Percentiles rank a stretch among this genome's conserved stretches.
phyloP scores from a whole-genome alignment of 257 asterid species.

The Solanum medicagineum region DNA sequence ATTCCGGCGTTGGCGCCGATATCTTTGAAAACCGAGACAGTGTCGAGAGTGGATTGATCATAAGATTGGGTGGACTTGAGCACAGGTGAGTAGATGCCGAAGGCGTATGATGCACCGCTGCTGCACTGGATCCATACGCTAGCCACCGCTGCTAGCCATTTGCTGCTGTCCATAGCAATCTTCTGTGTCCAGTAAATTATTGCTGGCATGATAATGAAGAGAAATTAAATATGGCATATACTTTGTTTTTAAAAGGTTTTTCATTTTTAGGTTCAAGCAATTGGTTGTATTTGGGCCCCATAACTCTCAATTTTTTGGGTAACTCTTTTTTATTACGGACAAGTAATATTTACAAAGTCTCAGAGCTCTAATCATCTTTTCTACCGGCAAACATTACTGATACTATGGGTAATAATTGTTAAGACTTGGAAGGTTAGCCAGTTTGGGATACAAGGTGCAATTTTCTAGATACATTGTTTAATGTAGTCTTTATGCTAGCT shows the following conservation, averaged over 20 bases:
- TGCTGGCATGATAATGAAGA: neutral
- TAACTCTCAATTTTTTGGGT: too few species aligned
- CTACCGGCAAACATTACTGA: too few species aligned
- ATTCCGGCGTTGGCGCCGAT: constrained; percentile 78
- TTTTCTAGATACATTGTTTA: too few species aligned
- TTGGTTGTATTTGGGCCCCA: neutral
- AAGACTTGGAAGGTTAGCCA: too few species aligned
- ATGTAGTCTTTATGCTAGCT: too few species aligned
- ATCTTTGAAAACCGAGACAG: constrained; percentile 78
- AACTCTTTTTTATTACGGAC: too few species aligned
- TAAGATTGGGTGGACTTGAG: constrained; percentile 65
- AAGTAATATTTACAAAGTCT: too few species aligned
- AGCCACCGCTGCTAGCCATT: constrained; percentile 69
- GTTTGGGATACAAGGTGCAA: too few species aligned
- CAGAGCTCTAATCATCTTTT: too few species aligned
- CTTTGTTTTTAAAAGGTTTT: neutral
- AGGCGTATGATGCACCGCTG: constrained; percentile 84
- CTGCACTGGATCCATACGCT: constrained; percentile 92
- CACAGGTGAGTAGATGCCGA: constrained; percentile 65
- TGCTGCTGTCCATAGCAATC: constrained; percentile 7
- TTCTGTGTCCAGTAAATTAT: neutral
- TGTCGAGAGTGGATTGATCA: constrained; percentile 67
- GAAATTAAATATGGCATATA: neutral
- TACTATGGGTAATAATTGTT: too few species aligned
- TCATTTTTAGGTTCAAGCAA: neutral